Base-by-base conservation (phyloP, 805 yeast species). In the Wickerhamomyces queroliae region DNA sequence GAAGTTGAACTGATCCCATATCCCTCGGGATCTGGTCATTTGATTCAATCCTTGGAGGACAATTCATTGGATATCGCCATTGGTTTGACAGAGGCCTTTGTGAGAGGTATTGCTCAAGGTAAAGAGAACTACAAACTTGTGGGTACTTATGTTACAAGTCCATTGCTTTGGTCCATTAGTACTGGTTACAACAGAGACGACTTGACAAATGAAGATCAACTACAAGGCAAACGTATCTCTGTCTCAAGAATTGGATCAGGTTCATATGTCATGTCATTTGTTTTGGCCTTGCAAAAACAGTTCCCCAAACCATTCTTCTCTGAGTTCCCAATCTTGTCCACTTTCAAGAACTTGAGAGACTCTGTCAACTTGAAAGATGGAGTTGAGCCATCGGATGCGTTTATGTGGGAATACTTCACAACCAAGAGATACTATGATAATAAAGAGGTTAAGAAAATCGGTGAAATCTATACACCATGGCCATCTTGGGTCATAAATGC, bases 401-500 rank as follows among this genome's bases (percentile, higher is more conserved):
- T 89, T 61, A 84, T 90, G 95, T 89, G 97, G 97, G 97, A 89
- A 55, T 74, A 84, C 61, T 89, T 89, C 67, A 89, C 97, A 1
- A 78, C 90, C 25, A 89, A 89, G 56, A 78, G 76, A 57, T 89
- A 85, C 64, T 87, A 84, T 59, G 96, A 86, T 53, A 72, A 64
- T 40, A 73, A 76, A 17, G 96, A 88, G 52, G 80, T 90, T 62
- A 86, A 83, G 62, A 68, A 75, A 49, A 79, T 89, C 44, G 97
- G 95, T 13, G 86, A 84, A 48, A 88, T 89, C 41, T 85, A 83
- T 62, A 89, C 97, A 1, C 97, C 97, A 16, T 89, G 97, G 97
- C 91, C 96, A 10, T 84, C 95, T 2, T 89, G 96, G 96, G 90
- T 87, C 13, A 70, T 88, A 36, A 76, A 78, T 17, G 78, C 78